Percentiles rank a stretch among this genome's conserved stretches.
Conservation (phyloP, 73 alveolate species). For the Uronychia binucleata region DNA sequence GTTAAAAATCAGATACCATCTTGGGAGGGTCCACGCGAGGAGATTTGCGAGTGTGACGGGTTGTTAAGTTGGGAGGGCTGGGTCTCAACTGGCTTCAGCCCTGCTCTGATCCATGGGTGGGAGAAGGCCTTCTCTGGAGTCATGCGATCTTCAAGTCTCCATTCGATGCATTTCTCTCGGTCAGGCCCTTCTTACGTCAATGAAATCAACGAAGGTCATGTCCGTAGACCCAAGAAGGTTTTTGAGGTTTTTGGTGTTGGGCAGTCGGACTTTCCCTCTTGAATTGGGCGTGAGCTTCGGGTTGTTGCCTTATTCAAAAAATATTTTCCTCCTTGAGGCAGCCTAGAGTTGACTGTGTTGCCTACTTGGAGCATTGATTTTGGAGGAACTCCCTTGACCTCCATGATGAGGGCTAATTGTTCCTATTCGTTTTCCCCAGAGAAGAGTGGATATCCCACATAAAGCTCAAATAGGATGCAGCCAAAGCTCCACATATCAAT, state of each 20-base stretch:
- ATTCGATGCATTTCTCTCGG: conserved; percentile 51
- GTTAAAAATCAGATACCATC: neutral
- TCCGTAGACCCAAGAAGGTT: conserved; percentile 54
- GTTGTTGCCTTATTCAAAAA: conserved; percentile 47
- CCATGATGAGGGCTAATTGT: conserved; percentile 65
- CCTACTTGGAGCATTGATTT: conserved; percentile 7
- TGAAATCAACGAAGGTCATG: conserved; percentile 56
- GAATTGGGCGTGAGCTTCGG: conserved; percentile 55
- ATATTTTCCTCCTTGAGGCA: conserved; percentile 53
- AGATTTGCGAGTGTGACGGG: neutral
- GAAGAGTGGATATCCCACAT: conserved; percentile 75
- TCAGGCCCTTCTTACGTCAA: conserved; percentile 7
- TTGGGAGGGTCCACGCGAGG: neutral
- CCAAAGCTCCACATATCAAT: conserved; percentile 92
- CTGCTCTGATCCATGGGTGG: conserved; percentile 47
- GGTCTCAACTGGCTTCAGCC: conserved; percentile 4
- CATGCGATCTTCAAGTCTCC: conserved; percentile 58
- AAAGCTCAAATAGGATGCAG: conserved; percentile 80
- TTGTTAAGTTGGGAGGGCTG: neutral
- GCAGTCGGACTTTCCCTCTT: conserved; percentile 47
- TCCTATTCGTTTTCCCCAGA: conserved; percentile 80
- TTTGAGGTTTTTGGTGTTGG: conserved; percentile 53
- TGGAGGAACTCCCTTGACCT: conserved; percentile 73
- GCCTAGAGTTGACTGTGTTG: conserved; percentile 21
- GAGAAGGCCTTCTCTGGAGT: conserved; percentile 64